Base-by-base conservation (phyloP, 805 yeast genomes). In the Wickerhamomyces ciferrii region DNA sequence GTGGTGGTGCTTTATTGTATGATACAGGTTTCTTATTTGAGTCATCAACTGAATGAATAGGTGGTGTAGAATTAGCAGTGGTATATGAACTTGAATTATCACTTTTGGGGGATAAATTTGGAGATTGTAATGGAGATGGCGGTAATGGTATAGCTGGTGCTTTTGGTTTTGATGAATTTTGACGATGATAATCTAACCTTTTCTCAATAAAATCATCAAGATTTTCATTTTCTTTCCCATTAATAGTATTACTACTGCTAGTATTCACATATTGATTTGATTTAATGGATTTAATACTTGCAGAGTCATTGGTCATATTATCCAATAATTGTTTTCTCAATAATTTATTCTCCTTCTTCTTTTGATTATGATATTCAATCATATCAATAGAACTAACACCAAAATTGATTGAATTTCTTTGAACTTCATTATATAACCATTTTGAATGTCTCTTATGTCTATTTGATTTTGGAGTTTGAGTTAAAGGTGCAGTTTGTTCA, bases 401-500 rank as follows among this genome's bases (percentile, higher is more conserved):
- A 42, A 57, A 47, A 25, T 50, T 42, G 2, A 55, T 8, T 10
- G 60, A 51, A 11, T 18, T 47, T 23, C 48, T 42, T 32, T 55
- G 54, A 3, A 50, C 59, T 13, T 52, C 55, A 32, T 55, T 50
- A 40, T 50, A 55, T 2, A 57, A 25, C 20, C 32, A 25, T 21
- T 53, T 55, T 4, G 60, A 35, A 29, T 14, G 41, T 29, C 35
- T 18, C 10, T 13, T 19, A 25, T 7, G 13, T 13, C 14, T n/a
- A 14, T 13, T 35, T 14, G 19, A 13, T n/a, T 31, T 29, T 6
- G 18, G 17, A 23, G 39, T 23, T 11, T 20, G 23, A 11, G 45
- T 43, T 20, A 39, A 39, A 6, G 19, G 17, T 3, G 34, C 42
- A 4, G 21, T 40, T 20, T 39, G 35, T 1, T 36, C 43, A 29